phyloP scores from a whole-genome alignment of 805 yeast species.

The Cyberlindnera nakhonratchasimensis region DNA sequence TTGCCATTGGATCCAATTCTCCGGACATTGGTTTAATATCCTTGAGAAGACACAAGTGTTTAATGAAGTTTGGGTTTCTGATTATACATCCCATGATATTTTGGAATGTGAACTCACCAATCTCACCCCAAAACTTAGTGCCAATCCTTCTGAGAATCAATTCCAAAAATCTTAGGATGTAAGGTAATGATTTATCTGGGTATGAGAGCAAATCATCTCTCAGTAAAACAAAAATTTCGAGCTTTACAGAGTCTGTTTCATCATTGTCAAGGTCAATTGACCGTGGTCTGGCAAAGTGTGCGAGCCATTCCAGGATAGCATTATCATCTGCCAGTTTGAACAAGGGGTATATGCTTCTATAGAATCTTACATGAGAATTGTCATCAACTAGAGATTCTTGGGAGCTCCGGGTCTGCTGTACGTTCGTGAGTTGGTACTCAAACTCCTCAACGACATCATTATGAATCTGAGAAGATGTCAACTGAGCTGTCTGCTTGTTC shows the following conservation, averaged over 20 bases:
- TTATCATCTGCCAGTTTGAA: constrained; percentile 34
- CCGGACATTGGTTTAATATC: constrained; percentile 27
- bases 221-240: constrained; percentile 35
- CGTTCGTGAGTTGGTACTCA: constrained; percentile 37
- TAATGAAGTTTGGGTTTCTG: constrained; percentile 47
- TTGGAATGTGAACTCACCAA: constrained; percentile 51
- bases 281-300: constrained; percentile 27
- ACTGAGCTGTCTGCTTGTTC: constrained; percentile 7
- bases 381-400: constrained; percentile 36
- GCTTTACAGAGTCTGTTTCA: constrained; percentile 32
- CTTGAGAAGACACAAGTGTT: constrained; percentile 32
- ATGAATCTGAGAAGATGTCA: constrained; percentile 27
- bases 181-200: constrained; percentile 39
- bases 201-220: constrained; percentile 51
- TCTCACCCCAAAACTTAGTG: constrained; percentile 49
- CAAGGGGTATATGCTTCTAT: constrained; percentile 41
- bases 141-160: constrained; percentile 42
- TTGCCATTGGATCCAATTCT: constrained; percentile 31
- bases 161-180: constrained; percentile 50
- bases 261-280: constrained; percentile 23
- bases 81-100: constrained; percentile 59
- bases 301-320: constrained; percentile 31
- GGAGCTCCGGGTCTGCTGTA: constrained; percentile 36
- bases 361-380: constrained; percentile 41
- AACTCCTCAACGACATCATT: constrained; percentile 53